Evolutionary conservation across 805 yeast genomes (phyloP), one percentile per base, ranked within the genome.

Genomic region (Starmerella gropengiesseri): DNA sequence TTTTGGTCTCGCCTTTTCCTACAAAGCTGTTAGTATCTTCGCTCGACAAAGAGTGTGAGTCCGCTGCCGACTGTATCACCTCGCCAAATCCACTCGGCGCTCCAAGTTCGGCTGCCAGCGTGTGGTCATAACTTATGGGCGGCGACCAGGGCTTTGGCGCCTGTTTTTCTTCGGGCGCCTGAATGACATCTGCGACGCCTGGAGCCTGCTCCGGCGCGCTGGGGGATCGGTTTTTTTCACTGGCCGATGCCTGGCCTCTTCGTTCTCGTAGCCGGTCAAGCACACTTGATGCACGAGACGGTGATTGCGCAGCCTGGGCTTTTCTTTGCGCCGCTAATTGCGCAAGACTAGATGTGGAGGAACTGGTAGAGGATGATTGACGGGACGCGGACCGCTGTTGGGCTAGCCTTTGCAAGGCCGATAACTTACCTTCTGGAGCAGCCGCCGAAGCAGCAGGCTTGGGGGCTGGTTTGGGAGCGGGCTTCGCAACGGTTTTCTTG

Each of bases 1-100:
- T 13, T 7, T 22, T 11, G 11, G 61, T 58, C 51, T 84, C 84
- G 51, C 75, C 79, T 34, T 67, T 55, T 37, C 68, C 65, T 12
- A 44, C 51, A 21, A 42, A 28, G 7, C 32, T 29, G 54, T 52
- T 54, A 52, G 57, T 49, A 2, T 30, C 22, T 8, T 12, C 13
- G 37, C 31, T 38, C 9, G 14, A 12, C 8, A 9, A 12, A 28
- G 9, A n/a, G n/a, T 14, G 19, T 21, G 7, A 7, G 27, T 33
- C 21, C 17, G 23, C 23, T 9, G 14, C 31, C n/a, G 31, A 18
- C 26, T 44, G 46, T 16, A 50, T 35, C 16, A 50, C 37, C 18
- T 35, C 41, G 17, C 53, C 51, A 18, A 45, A 33, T 13, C 4
- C 22, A 2, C 51, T 47, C 20, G 50, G 52, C 11, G 17, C 16